A percentile compares a stretch with the other conserved stretches of the same genome.
These are phyloP conservation scores for Anthoceros angustus DNA, from an alignment of 225 moss, liverwort and hornwort genomes.

Conservation along the genomic window DNA sequence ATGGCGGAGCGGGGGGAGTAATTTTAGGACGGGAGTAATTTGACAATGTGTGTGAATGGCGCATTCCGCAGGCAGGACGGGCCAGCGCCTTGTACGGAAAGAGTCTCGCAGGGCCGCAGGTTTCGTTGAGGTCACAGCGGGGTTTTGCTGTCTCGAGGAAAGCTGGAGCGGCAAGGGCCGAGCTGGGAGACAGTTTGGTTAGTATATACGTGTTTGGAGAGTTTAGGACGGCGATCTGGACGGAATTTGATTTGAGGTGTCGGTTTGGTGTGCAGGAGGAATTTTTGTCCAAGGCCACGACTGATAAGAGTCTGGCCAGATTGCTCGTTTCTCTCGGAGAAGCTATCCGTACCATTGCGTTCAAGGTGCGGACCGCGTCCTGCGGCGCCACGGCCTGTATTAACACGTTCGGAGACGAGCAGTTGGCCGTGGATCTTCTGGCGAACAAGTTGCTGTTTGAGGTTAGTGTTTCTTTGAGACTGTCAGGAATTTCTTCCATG, in stretches of 20 bases:
- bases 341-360: slow-evolving; percentile 78
- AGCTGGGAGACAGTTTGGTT: not conserved
- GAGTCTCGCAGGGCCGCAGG: not conserved
- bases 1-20: not conserved
- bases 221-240: not conserved
- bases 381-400: slow-evolving; percentile 84
- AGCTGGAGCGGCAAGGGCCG: not conserved
- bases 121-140: not conserved
- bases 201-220: not conserved
- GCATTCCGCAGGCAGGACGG: not conserved
- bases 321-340: slow-evolving; percentile 72
- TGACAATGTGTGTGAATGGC: no score
- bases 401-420: slow-evolving; percentile 95
- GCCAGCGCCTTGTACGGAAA: not conserved
- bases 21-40: no score
- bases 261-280: slow-evolving; percentile 28
- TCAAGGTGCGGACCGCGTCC: slow-evolving; percentile 92
- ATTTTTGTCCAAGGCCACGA: slow-evolving; percentile 47
- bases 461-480: slow-evolving; percentile 7
- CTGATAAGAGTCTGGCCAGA: slow-evolving; percentile 58
- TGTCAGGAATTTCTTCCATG: not conserved
- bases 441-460: slow-evolving; percentile 93
- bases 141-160: not conserved
- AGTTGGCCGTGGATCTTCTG: slow-evolving; percentile 79
- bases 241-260: not conserved